A percentile compares a stretch with the other conserved stretches of the same genome.
Conservation (phyloP, 495 filamentous ascomycete species). For the Neurospora sp. region DNA sequence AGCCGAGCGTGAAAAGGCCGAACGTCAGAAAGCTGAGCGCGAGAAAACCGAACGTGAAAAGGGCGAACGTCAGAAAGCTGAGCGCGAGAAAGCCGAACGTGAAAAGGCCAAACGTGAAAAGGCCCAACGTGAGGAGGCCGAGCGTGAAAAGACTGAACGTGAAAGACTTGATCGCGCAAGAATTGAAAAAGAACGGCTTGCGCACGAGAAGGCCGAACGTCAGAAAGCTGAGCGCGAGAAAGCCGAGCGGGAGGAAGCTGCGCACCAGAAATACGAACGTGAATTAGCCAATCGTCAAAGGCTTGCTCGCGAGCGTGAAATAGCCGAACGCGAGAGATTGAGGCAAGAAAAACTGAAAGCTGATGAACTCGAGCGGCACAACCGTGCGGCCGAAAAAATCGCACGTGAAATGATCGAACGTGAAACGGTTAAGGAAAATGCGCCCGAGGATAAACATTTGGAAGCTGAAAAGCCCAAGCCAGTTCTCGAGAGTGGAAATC, state of each 20-base stretch:
- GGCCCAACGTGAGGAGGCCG: too few relatives aligned
- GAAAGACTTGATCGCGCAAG: neutral
- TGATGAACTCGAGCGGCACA: neutral
- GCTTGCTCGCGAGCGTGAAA: neutral
- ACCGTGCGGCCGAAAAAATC: neutral
- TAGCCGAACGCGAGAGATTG: neutral
- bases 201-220: neutral
- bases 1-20: neutral
- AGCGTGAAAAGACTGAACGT: too few relatives aligned
- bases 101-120: neutral
- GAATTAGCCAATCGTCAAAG: neutral
- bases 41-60: neutral
- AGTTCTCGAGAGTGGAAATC: neutral
- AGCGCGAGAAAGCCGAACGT: neutral
- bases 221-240: neutral
- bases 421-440: neutral
- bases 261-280: neutral
- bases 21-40: too few relatives aligned
- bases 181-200: neutral
- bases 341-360: neutral
- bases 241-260: too few relatives aligned
- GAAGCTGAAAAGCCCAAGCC: neutral
- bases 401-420: neutral
- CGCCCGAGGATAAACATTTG: neutral
- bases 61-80: neutral